These are phyloP conservation scores for Colletotrichum scovillei DNA, from an alignment of 2,329 filamentous ascomycete genomes.

Conservation along the genomic window DNA sequence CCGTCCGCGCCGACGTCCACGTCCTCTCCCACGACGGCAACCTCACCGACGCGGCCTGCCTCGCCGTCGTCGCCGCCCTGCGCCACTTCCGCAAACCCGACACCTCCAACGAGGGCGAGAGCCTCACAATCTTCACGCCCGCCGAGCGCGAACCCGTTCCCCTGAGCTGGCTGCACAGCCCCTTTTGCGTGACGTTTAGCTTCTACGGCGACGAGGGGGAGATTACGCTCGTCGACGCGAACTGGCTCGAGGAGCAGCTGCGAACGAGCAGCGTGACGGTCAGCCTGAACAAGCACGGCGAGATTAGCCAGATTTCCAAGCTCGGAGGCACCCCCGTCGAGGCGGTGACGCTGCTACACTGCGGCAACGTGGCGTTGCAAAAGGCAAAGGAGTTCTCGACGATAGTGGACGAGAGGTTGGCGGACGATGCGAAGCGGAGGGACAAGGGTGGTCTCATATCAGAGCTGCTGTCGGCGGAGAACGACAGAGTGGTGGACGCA, in stretches of 20 bases:
- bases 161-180: slow-evolving; percentile 90
- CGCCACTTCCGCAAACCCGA: slow-evolving; percentile 94
- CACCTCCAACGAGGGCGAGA: slow-evolving; percentile 85
- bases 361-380: slow-evolving; percentile 77
- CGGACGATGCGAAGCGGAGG: slow-evolving; percentile 81
- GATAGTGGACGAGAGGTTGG: slow-evolving; percentile 78
- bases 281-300: slow-evolving; percentile 88
- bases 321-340: slow-evolving; percentile 86
- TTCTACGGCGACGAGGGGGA: slow-evolving; percentile 82
- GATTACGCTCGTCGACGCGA: slow-evolving; percentile 78
- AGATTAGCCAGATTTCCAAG: slow-evolving; percentile 93
- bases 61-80: slow-evolving; percentile 88
- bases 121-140: slow-evolving; percentile 84
- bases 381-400: slow-evolving; percentile 86
- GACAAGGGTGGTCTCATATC: slow-evolving; percentile 83
- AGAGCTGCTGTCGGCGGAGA: slow-evolving; percentile 82
- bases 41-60: slow-evolving; percentile 85
- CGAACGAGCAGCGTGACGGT: slow-evolving; percentile 80
- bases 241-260: slow-evolving; percentile 80
- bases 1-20: slow-evolving; percentile 90
- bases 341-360: slow-evolving; percentile 81
- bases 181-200: slow-evolving; percentile 90
- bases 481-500: slow-evolving; percentile 68
- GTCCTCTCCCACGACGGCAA: slow-evolving; percentile 92
- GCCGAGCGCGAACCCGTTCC: slow-evolving; percentile 91